phyloP scores from a whole-genome alignment of 106 monocot genomes.

The Iris macrosiphon region DNA sequence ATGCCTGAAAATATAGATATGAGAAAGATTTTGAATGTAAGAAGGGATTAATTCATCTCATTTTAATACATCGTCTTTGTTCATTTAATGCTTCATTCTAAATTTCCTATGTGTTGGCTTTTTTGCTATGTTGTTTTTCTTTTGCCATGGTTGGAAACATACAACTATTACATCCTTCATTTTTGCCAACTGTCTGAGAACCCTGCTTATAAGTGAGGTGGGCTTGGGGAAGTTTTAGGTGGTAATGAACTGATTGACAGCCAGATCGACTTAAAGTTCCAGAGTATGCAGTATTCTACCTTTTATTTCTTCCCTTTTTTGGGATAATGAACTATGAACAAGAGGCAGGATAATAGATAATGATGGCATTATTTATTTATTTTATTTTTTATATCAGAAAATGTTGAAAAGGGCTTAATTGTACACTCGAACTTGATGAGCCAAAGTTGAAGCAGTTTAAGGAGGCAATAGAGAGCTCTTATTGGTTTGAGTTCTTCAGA shows the following conservation, averaged over 20 bases:
- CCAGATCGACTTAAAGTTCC: conserved; percentile 71
- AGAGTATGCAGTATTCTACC: conserved; percentile 35
- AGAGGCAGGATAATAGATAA: background rate
- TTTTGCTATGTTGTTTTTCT: no score
- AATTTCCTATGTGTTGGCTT: no score
- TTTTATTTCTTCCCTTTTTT: conserved; percentile 1
- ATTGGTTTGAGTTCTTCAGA: conserved; percentile 95
- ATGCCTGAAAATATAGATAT: no score
- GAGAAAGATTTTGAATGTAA: no score
- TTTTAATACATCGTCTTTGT: no score
- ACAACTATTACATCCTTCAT: conserved; percentile 93
- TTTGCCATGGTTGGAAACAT: no score
- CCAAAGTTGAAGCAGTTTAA: conserved; percentile 65
- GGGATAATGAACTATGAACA: conserved; percentile 20
- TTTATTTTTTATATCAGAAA: conserved; percentile 33
- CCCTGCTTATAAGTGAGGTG: conserved; percentile 85
- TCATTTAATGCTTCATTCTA: no score
- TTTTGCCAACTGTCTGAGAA: conserved; percentile 81
- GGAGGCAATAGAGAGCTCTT: conserved; percentile 70
- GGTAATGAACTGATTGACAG: conserved; percentile 99
- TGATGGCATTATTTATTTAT: background rate
- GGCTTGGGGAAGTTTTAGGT: conserved; percentile 93
- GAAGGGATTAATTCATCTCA: no score
- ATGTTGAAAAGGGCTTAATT: conserved; percentile 65
- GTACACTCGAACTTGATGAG: conserved; percentile 67